A percentile compares a stretch with the other conserved stretches of the same genome.
phyloP scores from a whole-genome alignment of 2,329 filamentous ascomycete genomes.

The Coleophoma cylindrospora region DNA sequence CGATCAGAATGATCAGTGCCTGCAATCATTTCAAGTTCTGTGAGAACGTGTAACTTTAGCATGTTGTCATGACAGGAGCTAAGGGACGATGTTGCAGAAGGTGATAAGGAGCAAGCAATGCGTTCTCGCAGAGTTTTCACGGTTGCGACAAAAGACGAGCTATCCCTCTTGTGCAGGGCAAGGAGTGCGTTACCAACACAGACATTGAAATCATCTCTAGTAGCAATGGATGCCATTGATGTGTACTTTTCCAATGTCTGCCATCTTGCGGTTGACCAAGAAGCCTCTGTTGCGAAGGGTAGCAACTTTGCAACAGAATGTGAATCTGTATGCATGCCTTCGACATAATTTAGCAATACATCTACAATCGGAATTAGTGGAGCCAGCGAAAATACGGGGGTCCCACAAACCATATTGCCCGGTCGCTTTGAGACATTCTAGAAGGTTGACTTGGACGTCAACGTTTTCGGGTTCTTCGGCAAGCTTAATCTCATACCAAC shows the following conservation, averaged over 20 bases:
- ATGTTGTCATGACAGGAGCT: constrained; percentile 81
- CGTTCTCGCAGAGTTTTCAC: constrained; percentile 63
- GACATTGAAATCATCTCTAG: constrained; percentile 71
- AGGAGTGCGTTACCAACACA: constrained; percentile 66
- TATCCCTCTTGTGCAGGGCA: constrained; percentile 49
- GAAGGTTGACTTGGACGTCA: constrained; percentile 75
- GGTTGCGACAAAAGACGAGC: constrained; percentile 45
- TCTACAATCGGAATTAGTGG: constrained; percentile 41
- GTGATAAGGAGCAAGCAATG: constrained; percentile 69
- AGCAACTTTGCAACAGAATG: constrained; percentile 59
- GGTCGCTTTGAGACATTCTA: constrained; percentile 90
- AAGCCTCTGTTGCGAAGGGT: constrained; percentile 83
- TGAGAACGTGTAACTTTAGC: constrained; percentile 79
- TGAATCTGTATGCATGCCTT: constrained; percentile 56
- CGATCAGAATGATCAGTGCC: constrained; percentile 26
- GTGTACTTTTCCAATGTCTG: constrained; percentile 66
- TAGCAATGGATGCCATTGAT: constrained; percentile 36
- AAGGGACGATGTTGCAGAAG: constrained; percentile 73
- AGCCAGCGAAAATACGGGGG: too few species aligned
- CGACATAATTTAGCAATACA: constrained; percentile 79
- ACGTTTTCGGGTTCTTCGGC: constrained; percentile 71
- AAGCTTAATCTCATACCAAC: constrained; percentile 93
- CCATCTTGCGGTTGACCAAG: constrained; percentile 87
- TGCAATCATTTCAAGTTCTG: constrained; percentile 78
- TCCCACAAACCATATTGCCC: constrained; percentile 73